These are phyloP conservation scores for Kodamaea jinghongensis DNA, from an alignment of 805 yeast genomes.

Conservation along the genomic window DNA sequence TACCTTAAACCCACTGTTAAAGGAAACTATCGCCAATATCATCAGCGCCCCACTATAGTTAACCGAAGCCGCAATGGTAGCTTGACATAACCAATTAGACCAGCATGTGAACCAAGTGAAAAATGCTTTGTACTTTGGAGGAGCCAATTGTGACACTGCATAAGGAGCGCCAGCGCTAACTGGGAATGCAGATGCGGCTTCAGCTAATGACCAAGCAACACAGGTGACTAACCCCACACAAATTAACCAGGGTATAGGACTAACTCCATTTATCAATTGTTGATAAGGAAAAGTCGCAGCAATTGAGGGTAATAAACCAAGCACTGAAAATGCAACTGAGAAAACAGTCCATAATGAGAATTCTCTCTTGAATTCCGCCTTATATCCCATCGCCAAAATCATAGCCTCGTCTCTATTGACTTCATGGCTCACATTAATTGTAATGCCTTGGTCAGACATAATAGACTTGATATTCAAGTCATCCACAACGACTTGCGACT, in stretches of 20 bases:
- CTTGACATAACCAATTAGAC: conserved; percentile 63
- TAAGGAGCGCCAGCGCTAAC: conserved; percentile 69
- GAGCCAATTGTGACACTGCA: conserved; percentile 62
- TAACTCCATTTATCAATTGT: conserved; percentile 57
- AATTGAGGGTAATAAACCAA: conserved; percentile 63
- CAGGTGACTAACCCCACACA: conserved; percentile 54
- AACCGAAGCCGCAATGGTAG: conserved; percentile 61
- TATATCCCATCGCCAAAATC: conserved; percentile 58
- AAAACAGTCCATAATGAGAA: conserved; percentile 57
- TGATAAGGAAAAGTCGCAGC: conserved; percentile 61
- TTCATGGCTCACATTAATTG: conserved; percentile 48
- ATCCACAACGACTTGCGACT: conserved; percentile 31
- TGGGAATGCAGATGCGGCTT: conserved; percentile 63
- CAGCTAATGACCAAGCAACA: conserved; percentile 64
- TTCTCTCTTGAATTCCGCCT: conserved; percentile 60
- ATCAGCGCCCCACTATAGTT: conserved; percentile 55
- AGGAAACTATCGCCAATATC: conserved; percentile 50
- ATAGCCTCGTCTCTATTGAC: conserved; percentile 50
- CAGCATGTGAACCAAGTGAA: conserved; percentile 64
- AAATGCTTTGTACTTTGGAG: conserved; percentile 50
- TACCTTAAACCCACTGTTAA: conserved; percentile 38
- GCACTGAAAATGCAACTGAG: conserved; percentile 61
- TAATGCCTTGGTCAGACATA: conserved; percentile 36
- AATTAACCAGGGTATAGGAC: conserved; percentile 59
- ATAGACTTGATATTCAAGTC: conserved; percentile 36